Base-by-base conservation (phyloP, 1,284 basidiomycete species). In the Chalciporus sp. region DNA sequence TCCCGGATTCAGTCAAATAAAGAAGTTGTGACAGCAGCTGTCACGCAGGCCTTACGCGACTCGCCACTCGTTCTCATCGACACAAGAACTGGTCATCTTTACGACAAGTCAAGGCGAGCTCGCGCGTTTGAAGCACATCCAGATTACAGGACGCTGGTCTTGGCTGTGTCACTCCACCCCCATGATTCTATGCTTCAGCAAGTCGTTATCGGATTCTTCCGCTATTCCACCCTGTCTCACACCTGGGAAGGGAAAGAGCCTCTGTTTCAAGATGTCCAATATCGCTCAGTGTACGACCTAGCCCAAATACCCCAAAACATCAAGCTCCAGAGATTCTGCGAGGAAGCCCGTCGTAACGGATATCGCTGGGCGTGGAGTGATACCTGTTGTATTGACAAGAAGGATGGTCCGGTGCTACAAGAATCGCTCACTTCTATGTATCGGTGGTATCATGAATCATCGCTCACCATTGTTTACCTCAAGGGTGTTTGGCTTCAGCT, bases 291-390 rank as follows among this genome's bases (percentile, higher is more conserved):
- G 10, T 42, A 66, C 8, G 33, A 50, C 35, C 49, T 56, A 10
- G 40, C 19, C n/a, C n/a, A n/a, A n/a, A n/a, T 23, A 7, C 47
- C 20, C 17, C 46, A 29, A 37, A 50, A 49, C 17, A 26, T 12
- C 47, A 65, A 68, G 39, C 27, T 68, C 2, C 29, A 48, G 2
- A 60, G 35, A 46, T 65, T 66, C 46, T 68, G 62, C 33, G 12
- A 19, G 40, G 42, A 43, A 20, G 63, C 45, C 14, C 20, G 39
- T 2, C 46, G 54, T 14, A 43, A 45, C 12, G 64, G 66, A n/a
- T 66, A 61, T 44, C 51, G 42, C 16, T 65, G 65, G 64, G 64
- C 60, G 0, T 65, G 64, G 64, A 58, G 55, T 27, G 66, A 67
- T 19, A 65, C 62, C 0, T 66, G 63, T 19, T 64, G 63, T 29